Conservation (phyloP, 192 early-diverging fungal species). For the Endogone sp. region DNA sequence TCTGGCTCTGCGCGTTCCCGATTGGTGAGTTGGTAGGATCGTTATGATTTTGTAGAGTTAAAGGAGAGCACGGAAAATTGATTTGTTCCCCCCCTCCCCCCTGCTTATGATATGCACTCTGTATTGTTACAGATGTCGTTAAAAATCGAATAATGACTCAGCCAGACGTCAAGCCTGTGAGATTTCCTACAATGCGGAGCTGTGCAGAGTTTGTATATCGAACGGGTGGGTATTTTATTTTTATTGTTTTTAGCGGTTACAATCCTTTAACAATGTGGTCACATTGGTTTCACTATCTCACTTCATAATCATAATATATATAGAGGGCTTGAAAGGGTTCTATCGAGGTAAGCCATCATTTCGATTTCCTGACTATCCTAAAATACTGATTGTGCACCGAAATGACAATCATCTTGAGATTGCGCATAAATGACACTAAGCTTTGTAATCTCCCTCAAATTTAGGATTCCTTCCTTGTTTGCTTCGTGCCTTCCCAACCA, state of each 20-base stretch:
- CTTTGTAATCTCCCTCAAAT: not conserved
- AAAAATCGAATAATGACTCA: constrained; percentile 96
- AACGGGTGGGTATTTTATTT: constrained; percentile 38
- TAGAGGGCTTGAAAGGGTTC: constrained; percentile 79
- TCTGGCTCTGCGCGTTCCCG: constrained; percentile 66
- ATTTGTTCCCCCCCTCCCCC: no score
- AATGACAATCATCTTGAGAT: no score
- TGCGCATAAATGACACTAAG: no score
- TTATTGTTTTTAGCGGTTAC: constrained; percentile 14
- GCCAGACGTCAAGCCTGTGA: constrained; percentile 61
- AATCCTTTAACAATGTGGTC: not conserved
- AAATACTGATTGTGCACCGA: no score
- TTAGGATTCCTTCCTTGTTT: constrained; percentile 83
- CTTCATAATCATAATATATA: constrained; percentile 15
- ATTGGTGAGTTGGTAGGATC: constrained; percentile 21
- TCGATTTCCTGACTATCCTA: no score
- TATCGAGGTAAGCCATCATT: constrained; percentile 59
- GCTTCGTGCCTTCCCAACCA: constrained; percentile 91
- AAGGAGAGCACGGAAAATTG: no score
- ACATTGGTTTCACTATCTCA: no score
- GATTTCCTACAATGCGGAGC: constrained; percentile 53
- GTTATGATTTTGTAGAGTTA: no score
- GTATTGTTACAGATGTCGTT: constrained; percentile 60
- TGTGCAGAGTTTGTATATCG: constrained; percentile 53
- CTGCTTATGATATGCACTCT: no score